Conservation (phyloP, 495 filamentous ascomycete species). For the Glarea lozoyensis region DNA sequence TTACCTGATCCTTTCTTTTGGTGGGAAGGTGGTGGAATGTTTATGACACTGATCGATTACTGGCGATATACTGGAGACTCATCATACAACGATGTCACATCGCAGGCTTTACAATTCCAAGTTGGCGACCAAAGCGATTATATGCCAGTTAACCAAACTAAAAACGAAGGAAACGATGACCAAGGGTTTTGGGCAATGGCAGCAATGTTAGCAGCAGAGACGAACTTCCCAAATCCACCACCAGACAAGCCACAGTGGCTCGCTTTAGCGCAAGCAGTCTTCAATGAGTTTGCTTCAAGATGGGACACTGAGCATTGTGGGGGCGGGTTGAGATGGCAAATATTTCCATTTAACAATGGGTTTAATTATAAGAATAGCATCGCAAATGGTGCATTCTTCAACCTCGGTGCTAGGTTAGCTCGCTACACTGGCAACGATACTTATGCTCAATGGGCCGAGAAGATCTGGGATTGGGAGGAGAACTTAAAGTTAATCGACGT, state of each 20-base stretch:
- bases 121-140: constrained; percentile 48
- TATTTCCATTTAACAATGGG: constrained; percentile 63
- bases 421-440: constrained; percentile 62
- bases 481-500: constrained; percentile 39
- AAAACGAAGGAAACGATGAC: constrained; percentile 58
- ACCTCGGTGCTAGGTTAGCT: constrained; percentile 61
- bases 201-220: constrained; percentile 58
- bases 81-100: constrained; percentile 48
- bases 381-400: constrained; percentile 74
- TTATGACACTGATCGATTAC: constrained; percentile 61
- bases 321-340: constrained; percentile 77
- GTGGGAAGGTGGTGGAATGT: constrained; percentile 76
- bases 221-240: constrained; percentile 52
- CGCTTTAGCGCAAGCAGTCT: constrained; percentile 71
- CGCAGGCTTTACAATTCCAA: constrained; percentile 48
- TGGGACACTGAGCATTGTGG: constrained; percentile 59
- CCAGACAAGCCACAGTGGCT: constrained; percentile 59
- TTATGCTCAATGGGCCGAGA: constrained; percentile 62
- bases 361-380: constrained; percentile 69
- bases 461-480: constrained; percentile 58
- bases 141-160: constrained; percentile 54
- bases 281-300: constrained; percentile 60
- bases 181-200: constrained; percentile 62
- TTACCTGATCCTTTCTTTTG: constrained; percentile 50
- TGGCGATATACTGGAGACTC: constrained; percentile 57